Conservation (phyloP, 371 early-diverging fungal genomes). For the Mucor sp. region DNA sequence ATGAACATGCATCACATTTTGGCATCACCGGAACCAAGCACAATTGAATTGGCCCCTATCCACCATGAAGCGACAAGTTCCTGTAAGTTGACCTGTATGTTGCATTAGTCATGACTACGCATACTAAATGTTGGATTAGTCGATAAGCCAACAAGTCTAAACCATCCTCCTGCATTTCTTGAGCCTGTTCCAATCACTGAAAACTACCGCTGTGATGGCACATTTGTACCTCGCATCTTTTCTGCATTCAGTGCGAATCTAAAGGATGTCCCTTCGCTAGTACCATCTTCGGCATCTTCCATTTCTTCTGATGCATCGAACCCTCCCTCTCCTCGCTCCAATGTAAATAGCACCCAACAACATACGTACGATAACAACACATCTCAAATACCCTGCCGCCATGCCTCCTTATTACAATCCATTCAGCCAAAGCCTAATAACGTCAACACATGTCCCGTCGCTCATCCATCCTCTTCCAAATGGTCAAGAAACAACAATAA, state of each 20-base stretch:
- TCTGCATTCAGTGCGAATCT: background rate
- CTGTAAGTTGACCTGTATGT: background rate
- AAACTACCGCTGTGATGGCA: background rate
- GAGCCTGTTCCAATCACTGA: conserved; percentile 8
- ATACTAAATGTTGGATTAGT: background rate
- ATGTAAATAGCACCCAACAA: background rate
- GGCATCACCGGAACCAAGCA: background rate
- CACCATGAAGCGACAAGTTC: background rate
- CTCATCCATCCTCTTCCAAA: background rate
- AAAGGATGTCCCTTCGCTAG: conserved; percentile 2
- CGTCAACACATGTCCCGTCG: background rate
- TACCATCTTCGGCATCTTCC: conserved; percentile 17
- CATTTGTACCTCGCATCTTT: background rate
- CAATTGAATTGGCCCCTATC: background rate
- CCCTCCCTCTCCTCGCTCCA: conserved; percentile 10
- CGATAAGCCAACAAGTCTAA: background rate
- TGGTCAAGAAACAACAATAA: background rate
- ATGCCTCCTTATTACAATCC: background rate
- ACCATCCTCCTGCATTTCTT: conserved; percentile 11
- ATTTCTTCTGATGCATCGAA: conserved; percentile 17
- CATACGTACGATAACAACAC: background rate
- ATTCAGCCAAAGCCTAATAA: conserved; percentile 5
- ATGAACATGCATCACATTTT: background rate
- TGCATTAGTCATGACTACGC: background rate
- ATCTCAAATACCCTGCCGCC: background rate